phyloP scores from a whole-genome alignment of 2,329 filamentous ascomycete genomes.

The Epichloe baconii region DNA sequence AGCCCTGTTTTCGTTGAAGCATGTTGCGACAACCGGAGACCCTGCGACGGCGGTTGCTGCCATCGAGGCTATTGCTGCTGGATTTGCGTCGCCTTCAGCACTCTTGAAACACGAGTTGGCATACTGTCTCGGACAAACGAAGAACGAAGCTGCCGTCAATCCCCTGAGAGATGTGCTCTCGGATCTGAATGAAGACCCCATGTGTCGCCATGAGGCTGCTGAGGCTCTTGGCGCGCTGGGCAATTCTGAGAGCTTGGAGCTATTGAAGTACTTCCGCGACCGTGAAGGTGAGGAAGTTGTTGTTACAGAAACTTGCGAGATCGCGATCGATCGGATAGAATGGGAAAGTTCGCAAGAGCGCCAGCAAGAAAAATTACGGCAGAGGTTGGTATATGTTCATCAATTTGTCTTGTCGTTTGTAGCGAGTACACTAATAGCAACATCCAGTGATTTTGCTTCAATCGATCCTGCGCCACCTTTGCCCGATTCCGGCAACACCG shows the following conservation, averaged over 20 bases:
- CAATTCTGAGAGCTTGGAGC: slow-evolving; percentile 55
- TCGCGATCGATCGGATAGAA: slow-evolving; percentile 84
- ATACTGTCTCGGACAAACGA: slow-evolving; percentile 89
- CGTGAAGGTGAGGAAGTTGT: slow-evolving; percentile 63
- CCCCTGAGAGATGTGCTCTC: slow-evolving; percentile 62
- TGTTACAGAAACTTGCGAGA: slow-evolving; percentile 92
- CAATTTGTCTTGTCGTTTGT: neutral
- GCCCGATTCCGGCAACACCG: slow-evolving; percentile 54
- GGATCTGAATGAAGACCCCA: slow-evolving; percentile 72
- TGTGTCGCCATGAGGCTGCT: slow-evolving; percentile 93
- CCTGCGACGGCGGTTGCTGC: slow-evolving; percentile 43
- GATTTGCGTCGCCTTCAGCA: slow-evolving; percentile 71
- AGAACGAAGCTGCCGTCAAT: slow-evolving; percentile 59
- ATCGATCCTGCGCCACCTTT: slow-evolving; percentile 90
- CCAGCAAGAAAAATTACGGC: slow-evolving; percentile 62
- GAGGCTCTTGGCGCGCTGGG: slow-evolving; percentile 87
- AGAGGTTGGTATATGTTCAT: slow-evolving; percentile 47
- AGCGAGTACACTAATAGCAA: neutral
- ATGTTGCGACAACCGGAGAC: slow-evolving; percentile 61
- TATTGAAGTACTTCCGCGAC: slow-evolving; percentile 64
- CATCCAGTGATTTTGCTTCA: slow-evolving; percentile 73
- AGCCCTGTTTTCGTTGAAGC: slow-evolving; percentile 94
- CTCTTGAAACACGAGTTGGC: slow-evolving; percentile 93
- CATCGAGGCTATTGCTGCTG: slow-evolving; percentile 76
- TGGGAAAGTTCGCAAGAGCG: slow-evolving; percentile 73